Conservation (phyloP, 1,284 basidiomycete species). For the Fomitopsis palustris region DNA sequence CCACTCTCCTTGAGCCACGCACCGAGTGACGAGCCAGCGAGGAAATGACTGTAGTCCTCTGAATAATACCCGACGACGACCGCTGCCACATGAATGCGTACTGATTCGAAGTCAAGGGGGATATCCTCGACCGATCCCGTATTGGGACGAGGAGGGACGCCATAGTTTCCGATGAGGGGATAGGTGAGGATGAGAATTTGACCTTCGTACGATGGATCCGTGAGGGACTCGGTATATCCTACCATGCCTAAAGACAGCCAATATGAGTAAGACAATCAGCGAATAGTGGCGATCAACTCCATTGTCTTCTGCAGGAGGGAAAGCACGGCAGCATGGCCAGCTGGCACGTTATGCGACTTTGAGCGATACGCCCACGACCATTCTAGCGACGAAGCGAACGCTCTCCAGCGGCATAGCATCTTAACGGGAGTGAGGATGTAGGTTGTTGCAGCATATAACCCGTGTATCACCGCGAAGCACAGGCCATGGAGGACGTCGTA, state of each 20-base stretch:
- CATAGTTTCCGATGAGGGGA: slow-evolving; percentile 97
- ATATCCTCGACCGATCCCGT: slow-evolving; percentile 55
- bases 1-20: slow-evolving; percentile 95
- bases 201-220: slow-evolving; percentile 97
- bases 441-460: too few relatives aligned
- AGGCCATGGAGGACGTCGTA: too few relatives aligned
- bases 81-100: slow-evolving; percentile 89
- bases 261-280: neutral
- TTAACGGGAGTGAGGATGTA: too few relatives aligned
- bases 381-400: too few relatives aligned
- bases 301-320: too few relatives aligned
- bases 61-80: slow-evolving; percentile 95
- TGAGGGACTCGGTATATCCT: slow-evolving; percentile 97
- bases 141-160: slow-evolving; percentile 80
- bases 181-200: slow-evolving; percentile 98
- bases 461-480: too few relatives aligned
- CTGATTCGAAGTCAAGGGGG: slow-evolving; percentile 89
- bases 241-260: slow-evolving; percentile 79
- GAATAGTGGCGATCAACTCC: neutral
- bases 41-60: slow-evolving; percentile 93
- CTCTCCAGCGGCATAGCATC: too few relatives aligned
- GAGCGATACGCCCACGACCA: too few relatives aligned
- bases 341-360: neutral
- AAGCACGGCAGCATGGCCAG: too few relatives aligned
- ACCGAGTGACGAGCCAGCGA: slow-evolving; percentile 86